Evolutionary conservation across 139 green algal species (phyloP).

Genomic region (Chlamydomonas sp.): DNA sequence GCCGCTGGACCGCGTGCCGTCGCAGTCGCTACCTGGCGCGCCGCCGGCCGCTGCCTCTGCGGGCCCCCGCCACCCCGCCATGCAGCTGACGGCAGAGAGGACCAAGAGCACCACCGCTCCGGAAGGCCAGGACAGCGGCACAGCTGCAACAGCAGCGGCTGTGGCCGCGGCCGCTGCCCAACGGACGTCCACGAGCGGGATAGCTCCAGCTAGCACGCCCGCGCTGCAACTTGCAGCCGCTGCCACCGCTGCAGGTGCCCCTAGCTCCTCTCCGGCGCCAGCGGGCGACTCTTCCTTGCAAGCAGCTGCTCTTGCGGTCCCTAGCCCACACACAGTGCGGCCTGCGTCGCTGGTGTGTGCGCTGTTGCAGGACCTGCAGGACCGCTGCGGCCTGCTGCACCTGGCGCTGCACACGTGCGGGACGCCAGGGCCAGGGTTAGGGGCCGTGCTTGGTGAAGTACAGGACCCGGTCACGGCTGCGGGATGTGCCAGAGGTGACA

Average conservation of each 20-base stretch:
- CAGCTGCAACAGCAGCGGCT: too few relatives aligned
- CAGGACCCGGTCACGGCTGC: background rate
- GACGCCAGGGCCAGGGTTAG: background rate
- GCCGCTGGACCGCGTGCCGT: too few relatives aligned
- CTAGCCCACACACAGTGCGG: background rate
- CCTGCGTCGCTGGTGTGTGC: slow-evolving; percentile 7
- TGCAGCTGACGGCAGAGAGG: too few relatives aligned
- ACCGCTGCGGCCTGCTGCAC: slow-evolving; percentile 15
- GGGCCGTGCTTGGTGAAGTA: background rate
- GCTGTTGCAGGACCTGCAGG: slow-evolving; percentile 13
- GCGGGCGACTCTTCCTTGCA: background rate
- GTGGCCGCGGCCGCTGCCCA: too few relatives aligned
- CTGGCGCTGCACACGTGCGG: background rate
- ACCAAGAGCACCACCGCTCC: too few relatives aligned
- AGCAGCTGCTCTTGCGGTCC: background rate
- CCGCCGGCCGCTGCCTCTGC: too few relatives aligned
- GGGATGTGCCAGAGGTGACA: background rate
- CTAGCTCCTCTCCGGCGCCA: background rate
- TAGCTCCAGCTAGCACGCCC: too few relatives aligned
- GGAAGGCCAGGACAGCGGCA: too few relatives aligned
- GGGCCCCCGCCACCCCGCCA: too few relatives aligned
- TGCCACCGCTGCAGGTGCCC: background rate
- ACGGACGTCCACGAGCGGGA: too few relatives aligned
- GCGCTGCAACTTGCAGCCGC: too few relatives aligned
- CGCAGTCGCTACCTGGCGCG: too few relatives aligned